A percentile compares a stretch with the other conserved stretches of the same genome.
Conservation (phyloP, 2,329 filamentous ascomycete genomes). For the Penicillium verrucosum region DNA sequence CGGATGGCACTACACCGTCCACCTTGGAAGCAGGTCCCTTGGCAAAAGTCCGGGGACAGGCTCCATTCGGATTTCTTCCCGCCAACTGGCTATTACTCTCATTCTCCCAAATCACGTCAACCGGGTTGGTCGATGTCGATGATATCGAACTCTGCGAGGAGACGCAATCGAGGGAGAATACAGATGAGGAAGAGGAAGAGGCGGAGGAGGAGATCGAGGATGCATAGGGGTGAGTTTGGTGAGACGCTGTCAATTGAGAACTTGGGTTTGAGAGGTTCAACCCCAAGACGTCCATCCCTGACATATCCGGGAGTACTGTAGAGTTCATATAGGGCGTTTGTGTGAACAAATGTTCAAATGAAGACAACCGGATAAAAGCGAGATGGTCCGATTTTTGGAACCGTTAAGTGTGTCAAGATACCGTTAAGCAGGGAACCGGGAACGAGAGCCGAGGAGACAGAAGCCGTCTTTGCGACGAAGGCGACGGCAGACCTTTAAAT, state of each 20-base stretch:
- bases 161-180: conserved; percentile 67
- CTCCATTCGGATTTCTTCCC: conserved; percentile 26
- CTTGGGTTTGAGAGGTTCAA: conserved; percentile 40
- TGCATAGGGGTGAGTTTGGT: conserved; percentile 57
- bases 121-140: conserved; percentile 62
- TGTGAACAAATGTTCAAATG: conserved; percentile 15
- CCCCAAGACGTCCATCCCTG: conserved; percentile 46
- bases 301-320: conserved; percentile 37
- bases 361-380: conserved; percentile 12
- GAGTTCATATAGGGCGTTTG: conserved; percentile 23
- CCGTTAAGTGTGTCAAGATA: conserved; percentile 21
- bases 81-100: conserved; percentile 28
- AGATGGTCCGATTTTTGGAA: conserved; percentile 22
- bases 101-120: conserved; percentile 50
- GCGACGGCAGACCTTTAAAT: conserved; percentile 28
- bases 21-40: conserved; percentile 30
- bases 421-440: conserved; percentile 29
- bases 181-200: conserved; percentile 71
- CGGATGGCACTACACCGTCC: conserved; percentile 37
- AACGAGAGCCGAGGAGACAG: conserved; percentile 30
- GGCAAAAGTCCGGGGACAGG: conserved; percentile 26
- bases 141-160: conserved; percentile 66
- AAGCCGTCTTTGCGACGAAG: conserved; percentile 24
- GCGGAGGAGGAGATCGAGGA: conserved; percentile 70
- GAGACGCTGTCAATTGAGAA: conserved; percentile 35